phyloP scores from a whole-genome alignment of 2,329 filamentous ascomycete species.

The Penicillium sp. region DNA sequence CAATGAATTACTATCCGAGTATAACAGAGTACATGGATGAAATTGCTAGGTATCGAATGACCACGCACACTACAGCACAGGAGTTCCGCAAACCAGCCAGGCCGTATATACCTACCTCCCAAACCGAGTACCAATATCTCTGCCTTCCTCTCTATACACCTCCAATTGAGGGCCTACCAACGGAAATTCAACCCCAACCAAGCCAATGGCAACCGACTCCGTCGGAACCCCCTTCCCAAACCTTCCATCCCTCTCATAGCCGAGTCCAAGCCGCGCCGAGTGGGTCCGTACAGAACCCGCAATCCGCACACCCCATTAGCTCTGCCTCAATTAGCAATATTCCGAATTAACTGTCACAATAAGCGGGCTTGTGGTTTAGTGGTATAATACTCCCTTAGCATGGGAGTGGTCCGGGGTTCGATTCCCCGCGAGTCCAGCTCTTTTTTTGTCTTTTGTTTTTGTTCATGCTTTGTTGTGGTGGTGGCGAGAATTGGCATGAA shows the following conservation, averaged over 20 bases:
- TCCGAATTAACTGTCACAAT: neutral
- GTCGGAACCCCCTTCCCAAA: constrained; percentile 17
- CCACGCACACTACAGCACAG: too few relatives aligned
- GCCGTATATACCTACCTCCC: neutral
- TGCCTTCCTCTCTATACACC: neutral
- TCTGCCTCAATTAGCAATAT: neutral
- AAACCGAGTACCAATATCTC: neutral
- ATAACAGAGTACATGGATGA: too few relatives aligned
- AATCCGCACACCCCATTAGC: neutral
- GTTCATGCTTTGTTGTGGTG: neutral
- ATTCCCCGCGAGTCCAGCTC: constrained; percentile 55
- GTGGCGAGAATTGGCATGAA: neutral
- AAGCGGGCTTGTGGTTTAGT: constrained; percentile 51
- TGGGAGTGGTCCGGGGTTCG: constrained; percentile 56
- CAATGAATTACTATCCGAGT: too few relatives aligned
- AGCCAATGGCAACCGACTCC: constrained; percentile 6
- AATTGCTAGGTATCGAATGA: too few relatives aligned
- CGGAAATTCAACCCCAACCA: neutral
- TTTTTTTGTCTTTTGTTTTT: constrained; percentile 22
- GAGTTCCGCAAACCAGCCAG: too few relatives aligned
- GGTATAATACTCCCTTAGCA: constrained; percentile 56
- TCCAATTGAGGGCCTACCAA: neutral
- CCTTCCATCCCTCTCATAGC: neutral
- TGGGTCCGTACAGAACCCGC: neutral
- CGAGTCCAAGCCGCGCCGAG: neutral